Conservation (phyloP, 371 early-diverging fungal genomes). For the Mucor sp. region DNA sequence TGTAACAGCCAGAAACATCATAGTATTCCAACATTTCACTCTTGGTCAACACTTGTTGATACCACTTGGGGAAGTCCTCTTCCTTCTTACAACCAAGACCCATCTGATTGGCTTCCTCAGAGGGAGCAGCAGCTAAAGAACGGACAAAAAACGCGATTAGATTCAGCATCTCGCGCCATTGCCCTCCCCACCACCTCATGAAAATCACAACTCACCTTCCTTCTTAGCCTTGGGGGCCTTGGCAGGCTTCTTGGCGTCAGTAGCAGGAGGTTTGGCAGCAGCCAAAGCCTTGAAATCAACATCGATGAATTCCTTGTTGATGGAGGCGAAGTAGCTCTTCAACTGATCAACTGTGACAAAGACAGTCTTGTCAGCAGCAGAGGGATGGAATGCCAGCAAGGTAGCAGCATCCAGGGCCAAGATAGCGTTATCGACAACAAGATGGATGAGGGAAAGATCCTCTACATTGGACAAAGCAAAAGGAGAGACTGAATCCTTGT, state of each 20-base stretch:
- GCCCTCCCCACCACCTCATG: not conserved
- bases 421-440: conserved; percentile 62
- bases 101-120: conserved; percentile 69
- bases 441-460: conserved; percentile 51
- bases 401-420: conserved; percentile 34
- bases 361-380: conserved; percentile 54
- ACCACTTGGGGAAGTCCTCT: conserved; percentile 94
- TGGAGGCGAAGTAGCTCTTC: conserved; percentile 31
- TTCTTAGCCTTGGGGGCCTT: conserved; percentile 34
- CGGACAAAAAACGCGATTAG: not conserved
- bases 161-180: too few relatives aligned
- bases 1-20: conserved; percentile 99
- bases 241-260: conserved; percentile 38
- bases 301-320: conserved; percentile 39
- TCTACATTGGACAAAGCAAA: conserved; percentile 61
- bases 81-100: conserved; percentile 95
- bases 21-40: conserved; percentile 99
- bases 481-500: conserved; percentile 66
- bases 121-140: conserved; percentile 30
- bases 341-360: conserved; percentile 28
- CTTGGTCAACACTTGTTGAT: conserved; percentile 91
- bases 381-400: conserved; percentile 64
- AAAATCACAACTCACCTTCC: conserved; percentile 33
- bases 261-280: conserved; percentile 39
- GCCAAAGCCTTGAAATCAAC: conserved; percentile 52